These are phyloP conservation scores for Hansenula anomala DNA, from an alignment of 1,139 yeast genomes.

Conservation along the genomic window DNA sequence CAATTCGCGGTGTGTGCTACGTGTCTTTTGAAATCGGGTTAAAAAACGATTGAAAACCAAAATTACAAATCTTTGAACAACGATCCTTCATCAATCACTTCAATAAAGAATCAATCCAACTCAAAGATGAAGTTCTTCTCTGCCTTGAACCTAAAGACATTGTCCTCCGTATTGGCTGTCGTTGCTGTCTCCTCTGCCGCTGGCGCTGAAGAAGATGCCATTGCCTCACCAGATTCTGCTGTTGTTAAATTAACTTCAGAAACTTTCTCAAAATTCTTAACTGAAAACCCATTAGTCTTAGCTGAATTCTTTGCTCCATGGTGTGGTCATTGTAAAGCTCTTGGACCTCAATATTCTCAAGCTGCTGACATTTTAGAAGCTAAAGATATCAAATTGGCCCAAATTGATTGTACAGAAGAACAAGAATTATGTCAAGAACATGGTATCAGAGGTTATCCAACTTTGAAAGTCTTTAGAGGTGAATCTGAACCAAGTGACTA, in stretches of 20 bases:
- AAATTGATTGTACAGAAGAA: slow-evolving; percentile 89
- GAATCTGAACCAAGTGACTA: slow-evolving; percentile 52
- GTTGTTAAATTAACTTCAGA: slow-evolving; percentile 72
- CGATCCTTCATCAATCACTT: too few species aligned
- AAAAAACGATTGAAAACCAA: too few species aligned
- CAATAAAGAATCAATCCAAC: too few species aligned
- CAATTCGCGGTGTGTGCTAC: too few species aligned
- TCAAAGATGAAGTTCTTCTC: slow-evolving; percentile 20
- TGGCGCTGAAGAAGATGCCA: slow-evolving; percentile 50
- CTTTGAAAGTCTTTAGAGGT: slow-evolving; percentile 81
- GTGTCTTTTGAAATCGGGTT: too few species aligned
- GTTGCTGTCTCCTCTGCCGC: slow-evolving; percentile 23
- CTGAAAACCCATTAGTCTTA: slow-evolving; percentile 72
- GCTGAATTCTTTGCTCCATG: slow-evolving; percentile 98
- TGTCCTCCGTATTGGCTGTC: slow-evolving; percentile 23
- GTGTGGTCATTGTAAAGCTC: slow-evolving; percentile 97
- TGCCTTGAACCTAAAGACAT: slow-evolving; percentile 14
- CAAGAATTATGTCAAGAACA: slow-evolving; percentile 71
- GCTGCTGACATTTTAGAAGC: slow-evolving; percentile 77
- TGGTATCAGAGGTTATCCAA: slow-evolving; percentile 87
- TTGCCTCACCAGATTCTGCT: slow-evolving; percentile 79
- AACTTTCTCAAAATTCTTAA: slow-evolving; percentile 60
- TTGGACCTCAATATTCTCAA: slow-evolving; percentile 84
- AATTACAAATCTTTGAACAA: too few species aligned
- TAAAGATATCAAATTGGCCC: slow-evolving; percentile 73